Evolutionary conservation across 192 early-diverging fungal species (phyloP).

Genomic region (Chytriomyces sp.): DNA sequence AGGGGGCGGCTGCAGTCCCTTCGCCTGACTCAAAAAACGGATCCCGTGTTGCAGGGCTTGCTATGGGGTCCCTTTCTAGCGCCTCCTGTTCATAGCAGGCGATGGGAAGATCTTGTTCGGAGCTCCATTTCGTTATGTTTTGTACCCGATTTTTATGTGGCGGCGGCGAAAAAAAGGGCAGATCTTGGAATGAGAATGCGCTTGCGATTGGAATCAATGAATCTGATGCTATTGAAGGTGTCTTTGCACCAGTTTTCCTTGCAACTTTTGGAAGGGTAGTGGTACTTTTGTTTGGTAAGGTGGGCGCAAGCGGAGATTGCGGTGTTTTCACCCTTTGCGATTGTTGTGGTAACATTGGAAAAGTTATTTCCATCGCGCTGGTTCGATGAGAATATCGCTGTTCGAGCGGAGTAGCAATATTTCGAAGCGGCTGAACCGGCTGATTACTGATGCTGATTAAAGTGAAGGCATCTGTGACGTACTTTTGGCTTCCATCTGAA

Average conservation of each 20-base stretch:
- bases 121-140: slow-evolving; percentile 4
- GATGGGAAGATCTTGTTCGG: slow-evolving; percentile 11
- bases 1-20: slow-evolving; percentile 16
- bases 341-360: not conserved
- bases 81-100: not conserved
- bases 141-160: not conserved
- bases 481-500: not conserved
- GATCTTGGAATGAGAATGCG: not conserved
- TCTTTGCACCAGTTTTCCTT: too few relatives aligned
- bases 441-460: not conserved
- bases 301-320: not conserved
- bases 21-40: slow-evolving; percentile 11
- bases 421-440: not conserved
- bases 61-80: not conserved
- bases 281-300: not conserved
- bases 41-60: not conserved
- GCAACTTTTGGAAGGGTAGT: too few relatives aligned
- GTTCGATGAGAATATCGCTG: not conserved
- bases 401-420: not conserved
- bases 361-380: not conserved
- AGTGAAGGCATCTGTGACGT: slow-evolving; percentile 7
- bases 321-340: not conserved
- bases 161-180: not conserved
- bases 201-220: too few relatives aligned
- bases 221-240: too few relatives aligned